These are phyloP conservation scores for Ophiocordyceps australis DNA, from an alignment of 2,329 filamentous ascomycete species.

Conservation along the genomic window DNA sequence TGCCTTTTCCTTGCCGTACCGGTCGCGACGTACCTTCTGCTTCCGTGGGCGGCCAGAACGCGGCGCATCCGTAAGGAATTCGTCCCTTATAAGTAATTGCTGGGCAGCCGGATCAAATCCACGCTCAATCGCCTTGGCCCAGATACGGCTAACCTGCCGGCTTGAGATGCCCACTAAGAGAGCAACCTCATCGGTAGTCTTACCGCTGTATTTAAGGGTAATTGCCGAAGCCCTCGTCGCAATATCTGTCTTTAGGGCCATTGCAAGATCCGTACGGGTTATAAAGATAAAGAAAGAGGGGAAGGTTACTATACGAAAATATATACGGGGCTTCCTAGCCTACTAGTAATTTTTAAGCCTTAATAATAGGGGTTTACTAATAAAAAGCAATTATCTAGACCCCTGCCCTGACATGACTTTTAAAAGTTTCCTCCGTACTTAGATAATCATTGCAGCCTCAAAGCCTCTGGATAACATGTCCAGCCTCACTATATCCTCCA, in stretches of 20 bases:
- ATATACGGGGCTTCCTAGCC: no score
- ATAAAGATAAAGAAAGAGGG: conserved; percentile 1
- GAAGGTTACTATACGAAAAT: background rate
- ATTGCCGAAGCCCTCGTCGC: background rate
- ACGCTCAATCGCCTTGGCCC: background rate
- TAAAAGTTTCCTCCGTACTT: no score
- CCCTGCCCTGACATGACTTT: no score
- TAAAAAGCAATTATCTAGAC: no score
- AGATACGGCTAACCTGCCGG: background rate
- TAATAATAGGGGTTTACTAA: no score
- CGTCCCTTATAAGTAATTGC: background rate
- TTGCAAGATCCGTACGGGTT: conserved; percentile 2
- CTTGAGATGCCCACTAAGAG: background rate
- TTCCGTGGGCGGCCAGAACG: conserved; percentile 1
- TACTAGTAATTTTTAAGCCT: no score
- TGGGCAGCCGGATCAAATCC: background rate
- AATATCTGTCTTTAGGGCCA: background rate
- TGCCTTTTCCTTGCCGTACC: no score
- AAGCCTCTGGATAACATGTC: no score
- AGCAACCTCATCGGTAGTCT: background rate
- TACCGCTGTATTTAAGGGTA: background rate
- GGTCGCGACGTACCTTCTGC: no score
- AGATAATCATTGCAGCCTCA: no score
- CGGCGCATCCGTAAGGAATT: background rate
- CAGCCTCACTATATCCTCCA: no score